A percentile compares a stretch with the other conserved stretches of the same genome.
These are phyloP conservation scores for Buddleja alternifolia DNA, from an alignment of 257 asterid genomes.

Conservation along the genomic window DNA sequence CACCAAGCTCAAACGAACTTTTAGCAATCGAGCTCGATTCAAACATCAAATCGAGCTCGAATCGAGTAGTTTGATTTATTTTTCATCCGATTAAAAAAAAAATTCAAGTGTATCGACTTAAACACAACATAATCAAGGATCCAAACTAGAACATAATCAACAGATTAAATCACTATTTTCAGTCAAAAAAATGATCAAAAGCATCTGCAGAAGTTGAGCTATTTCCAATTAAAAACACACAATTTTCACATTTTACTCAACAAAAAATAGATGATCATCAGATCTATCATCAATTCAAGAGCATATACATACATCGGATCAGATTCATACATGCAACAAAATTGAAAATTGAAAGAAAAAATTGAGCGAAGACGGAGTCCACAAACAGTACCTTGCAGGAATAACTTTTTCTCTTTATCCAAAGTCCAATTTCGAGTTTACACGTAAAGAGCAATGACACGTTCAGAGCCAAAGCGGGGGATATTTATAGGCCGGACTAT, in stretches of 20 bases:
- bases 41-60: too few relatives aligned
- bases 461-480: neutral
- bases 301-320: neutral
- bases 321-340: slow-evolving; percentile 9
- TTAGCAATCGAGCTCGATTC: too few relatives aligned
- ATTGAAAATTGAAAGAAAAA: neutral
- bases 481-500: slow-evolving; percentile 35
- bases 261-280: neutral
- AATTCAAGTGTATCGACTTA: too few relatives aligned
- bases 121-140: neutral
- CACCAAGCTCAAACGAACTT: too few relatives aligned
- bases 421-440: slow-evolving; percentile 19
- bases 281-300: slow-evolving; percentile 28
- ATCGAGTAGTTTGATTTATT: too few relatives aligned
- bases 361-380: slow-evolving; percentile 18
- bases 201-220: slow-evolving; percentile 11
- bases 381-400: slow-evolving; percentile 37
- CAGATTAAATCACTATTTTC: neutral
- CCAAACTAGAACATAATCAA: neutral
- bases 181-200: neutral
- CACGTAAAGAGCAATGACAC: slow-evolving; percentile 32
- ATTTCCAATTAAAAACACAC: slow-evolving; percentile 1
- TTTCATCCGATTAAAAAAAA: too few relatives aligned
- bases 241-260: neutral
- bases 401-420: slow-evolving; percentile 23